These are phyloP conservation scores for Microbotryum scabiosae DNA, from an alignment of 1,284 basidiomycete species.

Conservation along the genomic window DNA sequence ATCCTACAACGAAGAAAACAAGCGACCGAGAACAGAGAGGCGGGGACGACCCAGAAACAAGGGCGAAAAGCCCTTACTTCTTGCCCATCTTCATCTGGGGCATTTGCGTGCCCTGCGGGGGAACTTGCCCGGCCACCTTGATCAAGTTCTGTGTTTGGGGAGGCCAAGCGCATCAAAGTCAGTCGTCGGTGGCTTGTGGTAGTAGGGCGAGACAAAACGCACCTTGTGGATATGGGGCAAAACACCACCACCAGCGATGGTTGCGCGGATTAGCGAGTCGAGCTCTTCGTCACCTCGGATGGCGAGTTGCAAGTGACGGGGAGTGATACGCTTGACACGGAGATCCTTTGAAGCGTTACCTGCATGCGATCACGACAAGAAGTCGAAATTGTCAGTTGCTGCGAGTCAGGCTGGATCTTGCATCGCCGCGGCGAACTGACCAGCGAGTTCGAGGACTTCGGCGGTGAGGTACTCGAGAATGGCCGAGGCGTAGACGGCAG, in stretches of 20 bases:
- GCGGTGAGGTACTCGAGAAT: conserved; percentile 86
- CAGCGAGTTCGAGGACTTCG: conserved; percentile 80
- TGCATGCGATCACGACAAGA: conserved; percentile 34
- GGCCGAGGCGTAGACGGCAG: conserved; percentile 83
- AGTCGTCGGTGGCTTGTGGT: not conserved
- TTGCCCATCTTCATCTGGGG: too few relatives aligned
- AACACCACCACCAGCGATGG: conserved; percentile 72
- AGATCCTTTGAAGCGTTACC: conserved; percentile 96
- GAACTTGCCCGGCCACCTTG: conserved; percentile 1
- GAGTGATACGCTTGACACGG: conserved; percentile 91
- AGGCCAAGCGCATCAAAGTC: not conserved
- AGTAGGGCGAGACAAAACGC: conserved; percentile 4
- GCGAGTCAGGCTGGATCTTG: not conserved
- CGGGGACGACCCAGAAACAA: too few relatives aligned
- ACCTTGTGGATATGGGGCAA: conserved; percentile 91
- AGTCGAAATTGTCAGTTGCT: not conserved
- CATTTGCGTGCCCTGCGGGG: too few relatives aligned
- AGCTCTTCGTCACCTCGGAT: conserved; percentile 95
- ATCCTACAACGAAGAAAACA: too few relatives aligned
- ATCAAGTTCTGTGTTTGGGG: not conserved
- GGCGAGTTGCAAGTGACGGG: conserved; percentile 82
- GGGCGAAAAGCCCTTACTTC: too few relatives aligned
- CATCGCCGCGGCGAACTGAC: conserved; percentile 43
- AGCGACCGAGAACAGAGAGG: too few relatives aligned
- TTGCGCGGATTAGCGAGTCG: conserved; percentile 49